These are phyloP conservation scores for Yamadazyma sp. DNA, from an alignment of 805 yeast species.

Conservation along the genomic window DNA sequence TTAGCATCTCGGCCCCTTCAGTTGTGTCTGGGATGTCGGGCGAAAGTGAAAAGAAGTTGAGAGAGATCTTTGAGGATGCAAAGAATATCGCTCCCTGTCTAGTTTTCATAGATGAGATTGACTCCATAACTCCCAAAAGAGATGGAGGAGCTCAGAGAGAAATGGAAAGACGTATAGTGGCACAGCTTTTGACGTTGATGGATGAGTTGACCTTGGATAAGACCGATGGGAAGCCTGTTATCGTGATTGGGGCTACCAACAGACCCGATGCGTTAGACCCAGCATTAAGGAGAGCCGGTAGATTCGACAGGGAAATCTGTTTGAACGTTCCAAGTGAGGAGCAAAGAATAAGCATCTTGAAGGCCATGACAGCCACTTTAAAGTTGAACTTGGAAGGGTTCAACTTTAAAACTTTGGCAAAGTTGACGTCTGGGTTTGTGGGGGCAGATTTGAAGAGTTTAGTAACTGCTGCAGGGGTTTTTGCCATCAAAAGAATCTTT, in stretches of 20 bases:
- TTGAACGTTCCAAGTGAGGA: constrained; percentile 91
- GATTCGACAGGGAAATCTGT: constrained; percentile 93
- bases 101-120: constrained; percentile 93
- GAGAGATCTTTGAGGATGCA: constrained; percentile 95
- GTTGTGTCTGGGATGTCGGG: constrained; percentile 99
- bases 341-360: constrained; percentile 72
- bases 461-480: constrained; percentile 91
- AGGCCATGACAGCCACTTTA: constrained; percentile 67
- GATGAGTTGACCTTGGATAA: constrained; percentile 87
- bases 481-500: constrained; percentile 91
- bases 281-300: constrained; percentile 93
- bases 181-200: constrained; percentile 91
- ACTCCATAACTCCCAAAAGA: constrained; percentile 96
- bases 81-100: constrained; percentile 86
- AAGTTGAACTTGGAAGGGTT: constrained; percentile 56
- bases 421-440: constrained; percentile 94
- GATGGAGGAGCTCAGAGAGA: constrained; percentile 95
- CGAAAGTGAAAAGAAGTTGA: constrained; percentile 89
- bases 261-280: constrained; percentile 95
- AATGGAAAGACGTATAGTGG: constrained; percentile 96
- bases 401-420: constrained; percentile 74
- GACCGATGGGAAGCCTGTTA: constrained; percentile 89
- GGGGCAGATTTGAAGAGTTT: constrained; percentile 96
- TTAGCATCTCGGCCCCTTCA: constrained; percentile 89
- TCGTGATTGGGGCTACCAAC: constrained; percentile 94